phyloP scores from a whole-genome alignment of 2,329 filamentous ascomycete species.

The Exophiala viscosa region DNA sequence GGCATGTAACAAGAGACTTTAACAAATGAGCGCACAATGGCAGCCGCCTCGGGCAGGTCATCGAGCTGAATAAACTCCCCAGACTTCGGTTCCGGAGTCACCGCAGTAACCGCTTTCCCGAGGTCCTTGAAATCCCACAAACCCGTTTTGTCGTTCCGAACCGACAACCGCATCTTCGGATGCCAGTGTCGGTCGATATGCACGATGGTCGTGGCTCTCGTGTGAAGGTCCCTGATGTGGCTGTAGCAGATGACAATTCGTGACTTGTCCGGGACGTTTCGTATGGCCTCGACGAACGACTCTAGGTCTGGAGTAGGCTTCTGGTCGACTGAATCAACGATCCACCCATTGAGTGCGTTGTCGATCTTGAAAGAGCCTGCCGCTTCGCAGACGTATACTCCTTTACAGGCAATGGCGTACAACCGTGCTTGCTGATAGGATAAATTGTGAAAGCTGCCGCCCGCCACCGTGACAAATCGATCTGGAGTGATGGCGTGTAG shows the following conservation, averaged over 20 bases:
- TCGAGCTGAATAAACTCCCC: slow-evolving; percentile 91
- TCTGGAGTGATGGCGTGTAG: slow-evolving; percentile 93
- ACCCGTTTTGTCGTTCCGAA: slow-evolving; percentile 83
- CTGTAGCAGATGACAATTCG: slow-evolving; percentile 93
- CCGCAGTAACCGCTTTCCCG: slow-evolving; percentile 72
- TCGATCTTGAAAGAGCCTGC: slow-evolving; percentile 94
- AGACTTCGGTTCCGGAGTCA: slow-evolving; percentile 67
- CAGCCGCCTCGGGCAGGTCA: slow-evolving; percentile 83
- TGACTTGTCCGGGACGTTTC: slow-evolving; percentile 72
- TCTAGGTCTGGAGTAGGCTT: slow-evolving; percentile 84
- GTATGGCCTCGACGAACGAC: slow-evolving; percentile 87
- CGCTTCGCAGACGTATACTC: slow-evolving; percentile 92
- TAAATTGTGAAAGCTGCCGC: slow-evolving; percentile 89
- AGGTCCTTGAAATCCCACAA: slow-evolving; percentile 93
- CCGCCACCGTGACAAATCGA: slow-evolving; percentile 89
- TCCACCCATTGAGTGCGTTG: slow-evolving; percentile 84
- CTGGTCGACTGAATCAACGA: slow-evolving; percentile 88
- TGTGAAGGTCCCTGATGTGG: slow-evolving; percentile 91
- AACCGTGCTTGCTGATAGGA: slow-evolving; percentile 97
- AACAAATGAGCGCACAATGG: slow-evolving; percentile 91
- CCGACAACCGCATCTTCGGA: slow-evolving; percentile 86
- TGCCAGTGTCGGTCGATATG: slow-evolving; percentile 95
- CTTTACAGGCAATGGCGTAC: slow-evolving; percentile 86
- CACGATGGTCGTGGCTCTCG: slow-evolving; percentile 85
- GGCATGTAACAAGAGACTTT: slow-evolving; percentile 91